A percentile compares a stretch with the other conserved stretches of the same genome.
These are phyloP conservation scores for Starmerella floricola DNA, from an alignment of 805 yeast genomes.

Conservation along the genomic window DNA sequence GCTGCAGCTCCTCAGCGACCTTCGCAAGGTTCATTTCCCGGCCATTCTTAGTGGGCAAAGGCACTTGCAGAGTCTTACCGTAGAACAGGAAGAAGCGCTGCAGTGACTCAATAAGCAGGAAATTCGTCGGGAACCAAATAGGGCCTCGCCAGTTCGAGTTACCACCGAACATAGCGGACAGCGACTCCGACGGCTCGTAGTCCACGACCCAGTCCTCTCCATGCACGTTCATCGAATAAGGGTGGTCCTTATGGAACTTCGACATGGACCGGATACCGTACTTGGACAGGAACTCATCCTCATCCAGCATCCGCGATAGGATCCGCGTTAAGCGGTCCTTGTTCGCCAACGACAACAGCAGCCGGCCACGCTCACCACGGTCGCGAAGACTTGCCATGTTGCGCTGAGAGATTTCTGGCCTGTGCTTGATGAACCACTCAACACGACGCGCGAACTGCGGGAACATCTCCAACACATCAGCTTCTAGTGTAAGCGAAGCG, in stretches of 20 bases:
- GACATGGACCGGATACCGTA: constrained; percentile 84
- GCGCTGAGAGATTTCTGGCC: constrained; percentile 56
- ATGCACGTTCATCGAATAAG: constrained; percentile 71
- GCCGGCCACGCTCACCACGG: constrained; percentile 66
- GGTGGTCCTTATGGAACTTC: constrained; percentile 71
- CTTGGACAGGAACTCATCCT: constrained; percentile 68
- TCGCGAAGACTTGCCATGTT: constrained; percentile 77
- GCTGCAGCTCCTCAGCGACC: constrained; percentile 82
- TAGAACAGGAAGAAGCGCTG: constrained; percentile 80
- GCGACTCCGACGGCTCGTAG: constrained; percentile 37
- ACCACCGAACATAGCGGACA: constrained; percentile 90
- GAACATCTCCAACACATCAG: constrained; percentile 61
- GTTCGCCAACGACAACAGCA: constrained; percentile 66
- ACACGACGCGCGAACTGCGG: constrained; percentile 74
- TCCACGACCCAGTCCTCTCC: constrained; percentile 46
- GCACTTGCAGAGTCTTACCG: constrained; percentile 73
- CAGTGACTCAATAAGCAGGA: constrained; percentile 70
- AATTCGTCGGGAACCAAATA: constrained; percentile 90
- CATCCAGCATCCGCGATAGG: constrained; percentile 70
- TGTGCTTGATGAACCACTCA: constrained; percentile 69
- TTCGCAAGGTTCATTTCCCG: constrained; percentile 25
- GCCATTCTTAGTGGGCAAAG: constrained; percentile 61
- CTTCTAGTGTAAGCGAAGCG: constrained; percentile 80
- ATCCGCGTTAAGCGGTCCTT: constrained; percentile 68
- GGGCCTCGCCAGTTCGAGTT: constrained; percentile 97